A percentile compares a stretch with the other conserved stretches of the same genome.
Conservation (phyloP, 495 filamentous ascomycete genomes). For the Lepidopterella palustris region DNA sequence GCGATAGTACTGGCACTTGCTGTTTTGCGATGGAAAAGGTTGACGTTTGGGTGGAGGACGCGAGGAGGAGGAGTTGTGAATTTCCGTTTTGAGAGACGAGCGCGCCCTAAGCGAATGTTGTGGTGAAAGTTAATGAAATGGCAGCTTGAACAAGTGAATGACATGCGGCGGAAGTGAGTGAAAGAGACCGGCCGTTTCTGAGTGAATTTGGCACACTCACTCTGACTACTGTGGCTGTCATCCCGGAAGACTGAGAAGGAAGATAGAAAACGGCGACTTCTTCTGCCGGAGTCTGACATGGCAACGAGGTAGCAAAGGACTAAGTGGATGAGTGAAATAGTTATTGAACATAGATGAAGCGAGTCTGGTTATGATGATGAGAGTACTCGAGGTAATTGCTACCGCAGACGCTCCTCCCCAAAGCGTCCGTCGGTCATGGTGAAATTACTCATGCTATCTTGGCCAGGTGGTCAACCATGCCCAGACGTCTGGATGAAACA, state of each 20-base stretch:
- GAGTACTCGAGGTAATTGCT: background rate
- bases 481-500: no score
- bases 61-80: background rate
- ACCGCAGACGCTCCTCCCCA: no score
- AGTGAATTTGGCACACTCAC: background rate
- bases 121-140: background rate
- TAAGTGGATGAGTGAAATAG: background rate
- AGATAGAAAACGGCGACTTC: slow-evolving; percentile 25
- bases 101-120: background rate
- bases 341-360: background rate
- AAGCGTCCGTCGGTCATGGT: no score
- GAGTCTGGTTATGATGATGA: background rate
- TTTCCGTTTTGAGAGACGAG: background rate
- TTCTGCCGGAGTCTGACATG: slow-evolving; percentile 29
- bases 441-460: no score
- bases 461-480: no score
- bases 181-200: background rate
- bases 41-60: background rate
- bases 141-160: background rate
- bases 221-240: slow-evolving; percentile 1
- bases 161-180: background rate
- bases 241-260: slow-evolving; percentile 33
- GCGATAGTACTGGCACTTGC: no score
- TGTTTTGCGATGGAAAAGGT: background rate
- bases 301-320: background rate